Base-by-base conservation (phyloP, 306 rosid genomes). In the Clitoria ternatea region DNA sequence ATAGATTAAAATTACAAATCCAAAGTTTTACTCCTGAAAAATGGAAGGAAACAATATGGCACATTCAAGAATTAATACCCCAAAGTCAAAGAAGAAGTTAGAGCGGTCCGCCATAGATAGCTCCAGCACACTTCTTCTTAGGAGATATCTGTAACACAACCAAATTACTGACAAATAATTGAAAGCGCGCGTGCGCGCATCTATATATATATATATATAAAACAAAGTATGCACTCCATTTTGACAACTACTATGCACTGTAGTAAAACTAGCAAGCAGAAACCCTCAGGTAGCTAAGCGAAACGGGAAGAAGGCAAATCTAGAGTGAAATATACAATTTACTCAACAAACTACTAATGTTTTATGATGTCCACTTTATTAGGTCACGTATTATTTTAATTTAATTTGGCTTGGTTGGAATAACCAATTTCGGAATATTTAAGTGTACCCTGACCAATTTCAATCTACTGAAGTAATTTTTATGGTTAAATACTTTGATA, bases 61-160 rank as follows among this genome's bases (percentile, higher is more conserved):
- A 66, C 18, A 65, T 67, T 30, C 43, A 40, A 72, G 35, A 45
- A 69, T 65, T 76, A 50, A 44, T 94, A 94, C 99, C 97, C 87
- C 96, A 29, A 91, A 94, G 81, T 94, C 97, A 87, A 94, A 94
- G 89, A 94, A 94, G 85, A 80, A 89, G 83, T 89, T 94, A 20
- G 97, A 89, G 48, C 96, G 88, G 69, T 94, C 97, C 77, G 91
- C 86, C 99, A 87, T 84, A 81, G 91, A 91, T 73, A 94, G 85
- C 85, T 94, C 99, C 62, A 94, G 78, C 57, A 97, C 96, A 86
- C 97, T 91, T 88, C 97, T 88, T 86, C 97, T 84, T 39, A 94
- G 89, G 55, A 94, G 96, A 86, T 91, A 94, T 77, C 99, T 94
- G 86, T 48, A 64, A 67, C 2, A 61, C 69, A 56, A 74, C 75